Conservation (phyloP, 495 filamentous ascomycete genomes). For the Xylaria acuta region DNA sequence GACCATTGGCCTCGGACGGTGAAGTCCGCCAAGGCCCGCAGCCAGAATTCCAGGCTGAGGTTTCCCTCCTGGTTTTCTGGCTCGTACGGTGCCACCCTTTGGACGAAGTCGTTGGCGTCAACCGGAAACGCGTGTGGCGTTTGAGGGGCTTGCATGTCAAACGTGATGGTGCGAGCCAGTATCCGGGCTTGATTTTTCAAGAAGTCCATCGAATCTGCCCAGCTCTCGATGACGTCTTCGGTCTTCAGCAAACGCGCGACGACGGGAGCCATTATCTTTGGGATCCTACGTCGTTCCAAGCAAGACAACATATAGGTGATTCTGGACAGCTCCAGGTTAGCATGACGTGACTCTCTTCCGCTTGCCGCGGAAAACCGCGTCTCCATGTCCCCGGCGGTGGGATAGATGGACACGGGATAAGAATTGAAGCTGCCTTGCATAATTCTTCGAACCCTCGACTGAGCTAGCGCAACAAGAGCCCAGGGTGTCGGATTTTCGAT, state of each 20-base stretch:
- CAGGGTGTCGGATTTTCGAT: constrained; percentile 6
- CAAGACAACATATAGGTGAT: background rate
- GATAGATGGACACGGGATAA: constrained; percentile 5
- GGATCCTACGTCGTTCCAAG: constrained; percentile 3
- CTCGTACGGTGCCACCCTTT: background rate
- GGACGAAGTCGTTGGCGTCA: background rate
- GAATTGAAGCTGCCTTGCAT: background rate
- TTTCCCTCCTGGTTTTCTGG: constrained; percentile 16
- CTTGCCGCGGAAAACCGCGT: background rate
- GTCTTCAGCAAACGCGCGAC: constrained; percentile 3
- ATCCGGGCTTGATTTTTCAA: constrained; percentile 21
- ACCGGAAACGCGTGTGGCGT: background rate
- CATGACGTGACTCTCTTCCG: background rate
- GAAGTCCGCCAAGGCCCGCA: constrained; percentile 18
- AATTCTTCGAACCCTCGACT: constrained; percentile 2
- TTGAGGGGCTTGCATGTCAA: constrained; percentile 4
- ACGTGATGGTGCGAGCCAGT: background rate
- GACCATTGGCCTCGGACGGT: constrained; percentile 10
- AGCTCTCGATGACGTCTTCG: constrained; percentile 12
- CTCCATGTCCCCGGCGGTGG: background rate
- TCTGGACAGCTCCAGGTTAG: constrained; percentile 14
- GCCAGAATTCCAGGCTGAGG: constrained; percentile 20
- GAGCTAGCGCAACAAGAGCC: constrained; percentile 1
- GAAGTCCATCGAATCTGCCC: constrained; percentile 10
- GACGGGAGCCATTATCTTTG: constrained; percentile 2